Base-by-base conservation (phyloP, 768 basidiomycete genomes). In the Termitomyces sp. region DNA sequence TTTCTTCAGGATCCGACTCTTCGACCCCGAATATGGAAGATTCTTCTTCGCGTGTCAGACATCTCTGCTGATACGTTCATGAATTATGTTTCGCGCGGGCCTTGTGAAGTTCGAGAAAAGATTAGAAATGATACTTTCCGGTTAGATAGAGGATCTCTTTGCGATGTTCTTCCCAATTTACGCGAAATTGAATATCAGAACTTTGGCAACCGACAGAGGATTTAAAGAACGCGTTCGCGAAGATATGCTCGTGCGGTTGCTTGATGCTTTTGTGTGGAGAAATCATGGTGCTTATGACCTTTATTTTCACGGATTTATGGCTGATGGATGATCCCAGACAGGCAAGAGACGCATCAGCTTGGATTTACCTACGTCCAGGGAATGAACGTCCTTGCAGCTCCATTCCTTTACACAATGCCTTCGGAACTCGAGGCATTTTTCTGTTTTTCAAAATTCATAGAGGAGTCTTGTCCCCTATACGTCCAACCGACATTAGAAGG, bases 371-470 rank as follows among this genome's bases (percentile, higher is more conserved):
- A 98, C 65, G 95, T 99, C 9, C 96, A 99, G 73, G 97, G 97
- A 31, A 98, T 97, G 94, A 99, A 99, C 69, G 97, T 98, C 48
- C 85, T 99, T 36, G 94, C 95, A 22, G 97, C 97, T 2, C 97
- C 97, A 0, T 99, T 98, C 71, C 80, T 99, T 29, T 99, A 97
- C 68, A 93, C 91, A 12, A 91, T 98, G 85, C 95, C 97, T 6
- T 94, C 94, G 10, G 94, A 99, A 71, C 73, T 98, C n/a, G 97
- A 99, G 71, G 97, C 97, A 1, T 99, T 98, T 72, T 94, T 88
- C 60, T 97, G 93, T 72, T 98, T 99, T 67, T 83, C 92, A 27
- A 91, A 88, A 65, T 99, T 99, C 69, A 97, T 98, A 63, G 96
- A 98, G 73, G 86, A 88, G 56, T 87, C 84, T 9, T 98, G 95